Base-by-base conservation (phyloP, 345 rosid genomes). In the Citrus medica region DNA sequence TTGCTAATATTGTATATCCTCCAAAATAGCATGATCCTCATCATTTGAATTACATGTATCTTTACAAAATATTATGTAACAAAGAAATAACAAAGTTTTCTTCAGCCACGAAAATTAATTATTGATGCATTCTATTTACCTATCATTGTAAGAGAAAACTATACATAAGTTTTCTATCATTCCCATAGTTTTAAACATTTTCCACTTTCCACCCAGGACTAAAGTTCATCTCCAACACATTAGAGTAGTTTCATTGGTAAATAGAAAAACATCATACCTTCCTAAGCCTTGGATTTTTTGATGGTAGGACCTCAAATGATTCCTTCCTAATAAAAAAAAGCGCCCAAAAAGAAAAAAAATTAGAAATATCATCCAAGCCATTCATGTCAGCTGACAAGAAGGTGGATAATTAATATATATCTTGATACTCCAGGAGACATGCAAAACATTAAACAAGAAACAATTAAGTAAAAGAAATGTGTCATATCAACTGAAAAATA, bases 221-320 rank as follows among this genome's bases (percentile, higher is more conserved):
- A 40, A 37, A 71, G 25, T 53, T 56, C 72, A 7, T 24, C 71
- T 51, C 71, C 9, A 6, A 61, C 46, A 5, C 46, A 58, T 58
- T 30, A 21, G 13, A 77, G 25, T 42, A 77, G 28, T 13, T 48
- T 62, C 69, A 79, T 24, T 35, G 30, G 25, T n/a, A 22, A 40
- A 38, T 33, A 51, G 74, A 66, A 79, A 35, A 73, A 25, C 30
- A 63, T 28, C 55, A 71, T 79, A 90, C 96, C 96, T 89, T 90
- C 73, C 63, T 81, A 60, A 7, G 74, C 85, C 80, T 86, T 66
- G 85, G 67, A 81, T 74, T 69, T 69, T 60, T 79, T 76, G 86
- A 79, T 58, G 81, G 63, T 68, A 2, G 69, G 48, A 69, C 82
- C 79, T 71, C 73, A 83, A 68, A 69, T 76, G 59, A 74, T 78